phyloP scores from a whole-genome alignment of 139 green algal genomes.

The Coelastrella sp. region DNA sequence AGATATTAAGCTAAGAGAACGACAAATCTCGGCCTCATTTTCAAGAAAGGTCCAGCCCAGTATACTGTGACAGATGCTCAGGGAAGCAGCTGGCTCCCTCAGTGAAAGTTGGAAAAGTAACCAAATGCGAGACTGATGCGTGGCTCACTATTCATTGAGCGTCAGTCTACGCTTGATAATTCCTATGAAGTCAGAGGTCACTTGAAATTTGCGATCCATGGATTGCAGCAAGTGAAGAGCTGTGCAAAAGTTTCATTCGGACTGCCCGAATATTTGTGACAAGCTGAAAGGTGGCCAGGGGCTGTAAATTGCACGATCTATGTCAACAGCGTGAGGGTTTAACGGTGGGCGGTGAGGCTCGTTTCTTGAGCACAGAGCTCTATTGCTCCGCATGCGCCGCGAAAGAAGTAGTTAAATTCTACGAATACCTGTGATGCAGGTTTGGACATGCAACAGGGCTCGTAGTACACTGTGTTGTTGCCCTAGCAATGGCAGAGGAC shows the following conservation, averaged over 20 bases:
- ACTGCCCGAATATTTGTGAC: not conserved
- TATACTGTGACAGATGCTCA: not conserved
- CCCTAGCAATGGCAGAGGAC: not conserved
- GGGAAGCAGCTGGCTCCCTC: not conserved
- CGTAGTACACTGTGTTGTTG: constrained; percentile 14
- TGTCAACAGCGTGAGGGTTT: not conserved
- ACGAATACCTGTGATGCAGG: not conserved
- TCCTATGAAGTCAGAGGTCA: not conserved
- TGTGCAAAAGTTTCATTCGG: not conserved
- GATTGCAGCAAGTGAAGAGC: not conserved
- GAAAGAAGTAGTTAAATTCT: not conserved
- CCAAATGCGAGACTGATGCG: not conserved
- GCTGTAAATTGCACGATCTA: not conserved
- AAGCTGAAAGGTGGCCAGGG: not conserved
- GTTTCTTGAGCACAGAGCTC: not conserved
- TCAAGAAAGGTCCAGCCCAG: not conserved
- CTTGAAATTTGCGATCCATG: not conserved
- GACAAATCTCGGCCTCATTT: not conserved
- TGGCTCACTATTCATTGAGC: not conserved
- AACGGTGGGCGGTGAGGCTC: not conserved
- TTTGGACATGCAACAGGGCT: not conserved
- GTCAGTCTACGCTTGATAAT: not conserved
- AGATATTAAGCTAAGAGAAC: not conserved
- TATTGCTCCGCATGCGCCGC: not conserved
- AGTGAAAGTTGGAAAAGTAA: not conserved